Percentiles rank a stretch among this genome's conserved stretches.
Evolutionary conservation across 345 rosid genomes (phyloP).

Genomic region (Gossypium stocksii): DNA sequence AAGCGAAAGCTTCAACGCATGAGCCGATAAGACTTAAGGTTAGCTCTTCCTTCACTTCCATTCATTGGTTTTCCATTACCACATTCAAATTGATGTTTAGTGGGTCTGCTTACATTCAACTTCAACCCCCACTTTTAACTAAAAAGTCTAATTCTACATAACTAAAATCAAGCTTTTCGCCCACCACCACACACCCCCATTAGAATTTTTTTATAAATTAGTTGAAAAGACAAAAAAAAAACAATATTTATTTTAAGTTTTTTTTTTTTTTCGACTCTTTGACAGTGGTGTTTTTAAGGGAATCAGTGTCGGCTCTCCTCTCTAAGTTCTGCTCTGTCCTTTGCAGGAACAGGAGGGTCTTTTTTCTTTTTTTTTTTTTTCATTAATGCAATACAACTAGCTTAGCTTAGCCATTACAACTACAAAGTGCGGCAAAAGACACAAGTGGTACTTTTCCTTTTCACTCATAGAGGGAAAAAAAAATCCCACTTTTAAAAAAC

Average conservation of each 20-base stretch:
- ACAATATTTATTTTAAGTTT: not conserved
- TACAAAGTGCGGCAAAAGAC: not conserved
- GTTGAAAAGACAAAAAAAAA: not conserved
- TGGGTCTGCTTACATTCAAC: not conserved
- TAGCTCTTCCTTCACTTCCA: too few relatives aligned
- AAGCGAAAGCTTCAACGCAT: not conserved
- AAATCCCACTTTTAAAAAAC: not conserved
- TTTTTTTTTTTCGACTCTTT: not conserved
- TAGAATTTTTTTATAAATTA: not conserved
- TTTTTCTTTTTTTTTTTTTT: not conserved
- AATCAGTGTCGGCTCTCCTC: constrained; percentile 59
- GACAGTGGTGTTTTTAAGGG: constrained; percentile 14
- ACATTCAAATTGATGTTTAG: not conserved
- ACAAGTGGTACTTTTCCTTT: not conserved
- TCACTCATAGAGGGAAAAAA: not conserved
- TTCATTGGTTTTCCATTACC: not conserved
- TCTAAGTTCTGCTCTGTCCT: constrained; percentile 31
- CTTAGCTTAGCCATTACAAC: not conserved
- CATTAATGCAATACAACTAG: not conserved
- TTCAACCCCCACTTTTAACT: not conserved
- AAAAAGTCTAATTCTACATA: not conserved
- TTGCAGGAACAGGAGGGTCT: not conserved
- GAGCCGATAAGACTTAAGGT: not conserved
- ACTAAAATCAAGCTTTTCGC: not conserved
- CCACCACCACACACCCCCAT: not conserved